Percentiles rank a stretch among this genome's conserved stretches.
phyloP scores from a whole-genome alignment of 2,329 filamentous ascomycete genomes.

The Xylaria sp. region DNA sequence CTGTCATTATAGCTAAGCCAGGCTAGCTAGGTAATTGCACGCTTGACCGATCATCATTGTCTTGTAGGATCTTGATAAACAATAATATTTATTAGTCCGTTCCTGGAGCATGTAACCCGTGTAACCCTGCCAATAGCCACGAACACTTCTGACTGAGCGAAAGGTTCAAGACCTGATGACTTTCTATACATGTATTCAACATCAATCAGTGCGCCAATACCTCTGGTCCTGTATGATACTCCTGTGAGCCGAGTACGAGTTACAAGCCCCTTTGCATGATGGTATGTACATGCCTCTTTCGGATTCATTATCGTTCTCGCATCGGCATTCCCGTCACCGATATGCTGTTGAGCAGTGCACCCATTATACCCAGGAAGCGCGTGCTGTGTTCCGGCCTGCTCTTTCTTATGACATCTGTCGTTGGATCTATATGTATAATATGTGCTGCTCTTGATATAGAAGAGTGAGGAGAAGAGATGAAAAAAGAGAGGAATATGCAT shows the following conservation, averaged over 20 bases:
- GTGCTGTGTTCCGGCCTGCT: not conserved
- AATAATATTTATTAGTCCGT: not conserved
- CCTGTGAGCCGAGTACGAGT: not conserved
- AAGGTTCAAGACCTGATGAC: not conserved
- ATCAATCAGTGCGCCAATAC: not conserved
- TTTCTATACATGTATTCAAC: not conserved
- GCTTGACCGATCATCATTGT: not conserved
- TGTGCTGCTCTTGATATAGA: not conserved
- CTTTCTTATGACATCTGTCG: not conserved
- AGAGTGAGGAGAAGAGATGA: not conserved
- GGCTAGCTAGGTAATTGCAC: not conserved
- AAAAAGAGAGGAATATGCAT: slow-evolving; percentile 12
- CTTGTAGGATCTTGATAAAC: not conserved
- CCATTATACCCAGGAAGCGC: not conserved
- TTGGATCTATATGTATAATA: slow-evolving; percentile 8
- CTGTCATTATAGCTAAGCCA: not conserved
- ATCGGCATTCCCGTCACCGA: not conserved
- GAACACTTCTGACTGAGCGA: not conserved
- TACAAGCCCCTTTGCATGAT: not conserved
- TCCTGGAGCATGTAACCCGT: not conserved
- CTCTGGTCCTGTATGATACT: not conserved
- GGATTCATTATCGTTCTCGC: not conserved
- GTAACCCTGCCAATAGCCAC: not conserved
- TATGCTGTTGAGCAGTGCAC: not conserved
- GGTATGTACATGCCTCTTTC: slow-evolving; percentile 4